Evolutionary conservation across 495 filamentous ascomycete genomes (phyloP).

Genomic region (Lichina pygmaea): DNA sequence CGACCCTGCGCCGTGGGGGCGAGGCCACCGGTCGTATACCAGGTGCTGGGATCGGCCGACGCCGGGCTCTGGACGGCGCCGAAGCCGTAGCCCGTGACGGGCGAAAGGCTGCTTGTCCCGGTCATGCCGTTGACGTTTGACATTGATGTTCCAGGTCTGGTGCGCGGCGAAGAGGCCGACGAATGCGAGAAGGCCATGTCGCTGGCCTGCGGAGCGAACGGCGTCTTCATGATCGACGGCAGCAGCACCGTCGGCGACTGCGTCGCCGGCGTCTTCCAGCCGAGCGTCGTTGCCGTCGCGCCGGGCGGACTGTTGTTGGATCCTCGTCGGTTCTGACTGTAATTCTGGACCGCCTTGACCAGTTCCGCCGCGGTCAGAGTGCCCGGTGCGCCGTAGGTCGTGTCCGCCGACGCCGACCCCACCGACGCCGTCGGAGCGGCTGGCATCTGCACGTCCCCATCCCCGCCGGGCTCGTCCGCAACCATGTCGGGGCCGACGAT

Average conservation of each 20-base stretch:
- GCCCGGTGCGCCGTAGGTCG: not conserved
- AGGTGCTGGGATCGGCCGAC: not conserved
- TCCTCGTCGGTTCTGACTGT: not conserved
- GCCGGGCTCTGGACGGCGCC: not conserved
- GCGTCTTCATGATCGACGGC: constrained; percentile 20
- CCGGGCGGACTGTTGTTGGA: not conserved
- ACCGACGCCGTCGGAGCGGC: not conserved
- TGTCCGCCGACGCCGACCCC: not conserved
- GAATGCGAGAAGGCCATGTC: constrained; percentile 4
- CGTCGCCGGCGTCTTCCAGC: not conserved
- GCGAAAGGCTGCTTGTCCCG: too few relatives aligned
- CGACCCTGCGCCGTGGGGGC: not conserved
- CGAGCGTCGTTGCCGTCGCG: not conserved
- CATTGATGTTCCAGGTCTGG: not conserved
- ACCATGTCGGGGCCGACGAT: constrained; percentile 1
- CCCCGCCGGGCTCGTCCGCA: not conserved
- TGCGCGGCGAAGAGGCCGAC: not conserved
- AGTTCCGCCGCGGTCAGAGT: constrained; percentile 3
- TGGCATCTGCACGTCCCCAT: not conserved
- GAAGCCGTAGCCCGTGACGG: not conserved
- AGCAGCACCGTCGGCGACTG: constrained; percentile 4
- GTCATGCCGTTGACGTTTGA: not conserved
- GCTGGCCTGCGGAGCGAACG: constrained; percentile 10
- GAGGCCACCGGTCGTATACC: not conserved
- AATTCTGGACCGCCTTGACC: constrained; percentile 1